Evolutionary conservation across 139 green algal genomes (phyloP).

Genomic region (Chlamydomonas asymmetrica): DNA sequence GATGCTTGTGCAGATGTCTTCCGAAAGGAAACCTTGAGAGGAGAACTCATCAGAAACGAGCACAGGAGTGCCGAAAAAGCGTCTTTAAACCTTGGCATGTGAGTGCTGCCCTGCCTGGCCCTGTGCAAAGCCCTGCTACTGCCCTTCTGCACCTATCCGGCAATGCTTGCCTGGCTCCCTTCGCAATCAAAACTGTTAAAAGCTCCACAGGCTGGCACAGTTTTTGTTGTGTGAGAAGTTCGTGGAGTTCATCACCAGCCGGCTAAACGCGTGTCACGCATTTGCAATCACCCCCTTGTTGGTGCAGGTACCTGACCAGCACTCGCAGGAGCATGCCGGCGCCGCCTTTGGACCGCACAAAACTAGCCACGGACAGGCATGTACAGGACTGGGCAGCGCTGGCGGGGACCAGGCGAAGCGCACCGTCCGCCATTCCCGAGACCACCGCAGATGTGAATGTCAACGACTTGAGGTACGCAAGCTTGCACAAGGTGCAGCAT

Average conservation of each 20-base stretch:
- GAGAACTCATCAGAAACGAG: no score
- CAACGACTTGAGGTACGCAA: slow-evolving; percentile 10
- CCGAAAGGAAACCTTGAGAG: no score
- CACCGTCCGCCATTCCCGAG: slow-evolving; percentile 14
- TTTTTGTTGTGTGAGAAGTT: background rate
- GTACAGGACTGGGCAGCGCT: slow-evolving; percentile 23
- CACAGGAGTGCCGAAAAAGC: no score
- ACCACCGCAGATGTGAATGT: background rate
- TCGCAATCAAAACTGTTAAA: background rate
- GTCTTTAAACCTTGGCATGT: no score
- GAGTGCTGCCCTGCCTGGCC: background rate
- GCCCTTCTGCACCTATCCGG: background rate
- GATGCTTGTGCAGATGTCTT: no score
- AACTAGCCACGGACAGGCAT: slow-evolving; percentile 3
- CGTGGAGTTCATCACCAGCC: background rate
- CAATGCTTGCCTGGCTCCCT: background rate
- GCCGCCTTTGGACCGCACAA: slow-evolving; percentile 1
- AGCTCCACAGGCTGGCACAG: no score
- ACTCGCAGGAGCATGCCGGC: background rate
- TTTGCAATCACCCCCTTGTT: background rate
- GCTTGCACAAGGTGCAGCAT: background rate
- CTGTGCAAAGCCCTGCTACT: background rate
- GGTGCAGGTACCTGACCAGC: background rate
- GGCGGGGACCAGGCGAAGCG: background rate
- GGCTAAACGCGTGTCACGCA: background rate